phyloP scores from a whole-genome alignment of 2,329 filamentous ascomycete species.

The Fusarium pilosicola region DNA sequence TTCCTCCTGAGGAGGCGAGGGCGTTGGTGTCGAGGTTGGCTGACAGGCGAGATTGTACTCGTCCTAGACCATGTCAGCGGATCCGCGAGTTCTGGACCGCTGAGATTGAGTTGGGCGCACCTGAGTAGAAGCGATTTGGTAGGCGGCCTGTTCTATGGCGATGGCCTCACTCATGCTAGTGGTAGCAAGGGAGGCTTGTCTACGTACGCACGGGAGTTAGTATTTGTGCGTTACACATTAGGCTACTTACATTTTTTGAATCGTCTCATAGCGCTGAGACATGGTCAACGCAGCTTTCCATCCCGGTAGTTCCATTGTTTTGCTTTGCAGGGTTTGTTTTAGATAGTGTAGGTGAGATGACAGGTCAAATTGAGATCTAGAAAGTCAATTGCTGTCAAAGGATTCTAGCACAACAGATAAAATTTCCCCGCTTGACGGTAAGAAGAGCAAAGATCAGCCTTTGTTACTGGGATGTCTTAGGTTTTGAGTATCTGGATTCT shows the following conservation, averaged over 20 bases:
- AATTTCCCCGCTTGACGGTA: constrained; percentile 2
- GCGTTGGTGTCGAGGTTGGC: constrained; percentile 22
- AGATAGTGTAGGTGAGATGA: background rate
- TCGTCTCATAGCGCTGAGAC: constrained; percentile 69
- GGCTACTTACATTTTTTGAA: constrained; percentile 59
- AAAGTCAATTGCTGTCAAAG: constrained; percentile 9
- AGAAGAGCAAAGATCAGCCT: constrained; percentile 20
- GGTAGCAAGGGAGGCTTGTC: constrained; percentile 45
- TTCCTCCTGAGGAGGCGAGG: constrained; percentile 3
- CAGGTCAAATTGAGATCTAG: constrained; percentile 12
- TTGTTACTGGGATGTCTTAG: constrained; percentile 21
- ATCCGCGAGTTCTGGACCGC: constrained; percentile 26
- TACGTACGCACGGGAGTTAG: constrained; percentile 19
- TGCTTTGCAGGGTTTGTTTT: background rate
- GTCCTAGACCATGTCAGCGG: constrained; percentile 58
- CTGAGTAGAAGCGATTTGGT: constrained; percentile 64
- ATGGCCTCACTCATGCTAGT: constrained; percentile 62
- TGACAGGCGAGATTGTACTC: constrained; percentile 63
- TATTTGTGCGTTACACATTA: background rate
- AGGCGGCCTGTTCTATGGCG: constrained; percentile 72
- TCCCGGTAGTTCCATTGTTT: constrained; percentile 33
- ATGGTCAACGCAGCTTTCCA: constrained; percentile 67
- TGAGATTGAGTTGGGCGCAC: constrained; percentile 55
- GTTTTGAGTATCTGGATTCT: constrained; percentile 1
- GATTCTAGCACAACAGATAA: background rate